These are phyloP conservation scores for Cylindrotheca fusiformis DNA, from an alignment of 108 stramenopile species.

Conservation along the genomic window DNA sequence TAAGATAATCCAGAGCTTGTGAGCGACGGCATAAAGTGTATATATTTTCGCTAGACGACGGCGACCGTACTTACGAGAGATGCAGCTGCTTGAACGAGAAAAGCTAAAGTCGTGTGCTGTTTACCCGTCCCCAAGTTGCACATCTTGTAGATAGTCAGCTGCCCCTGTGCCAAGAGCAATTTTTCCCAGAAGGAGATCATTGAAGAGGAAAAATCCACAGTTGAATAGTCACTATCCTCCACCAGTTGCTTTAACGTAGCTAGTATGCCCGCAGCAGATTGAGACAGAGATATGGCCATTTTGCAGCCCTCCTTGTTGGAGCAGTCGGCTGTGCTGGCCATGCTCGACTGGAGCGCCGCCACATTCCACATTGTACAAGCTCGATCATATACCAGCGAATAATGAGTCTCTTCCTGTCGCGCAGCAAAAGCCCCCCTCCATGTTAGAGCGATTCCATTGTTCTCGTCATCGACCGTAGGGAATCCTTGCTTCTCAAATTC, in stretches of 20 bases:
- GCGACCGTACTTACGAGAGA: not conserved
- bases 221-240: slow-evolving; percentile 22
- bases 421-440: slow-evolving; percentile 40
- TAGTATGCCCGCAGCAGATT: slow-evolving; percentile 34
- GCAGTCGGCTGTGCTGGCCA: slow-evolving; percentile 9
- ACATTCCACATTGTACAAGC: slow-evolving; percentile 41
- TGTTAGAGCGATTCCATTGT: slow-evolving; percentile 10
- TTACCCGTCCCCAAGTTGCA: slow-evolving; percentile 17
- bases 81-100: slow-evolving; percentile 33
- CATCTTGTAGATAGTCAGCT: slow-evolving; percentile 39
- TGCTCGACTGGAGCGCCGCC: slow-evolving; percentile 35
- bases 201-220: slow-evolving; percentile 41
- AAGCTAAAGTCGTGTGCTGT: slow-evolving; percentile 39
- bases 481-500: slow-evolving; percentile 50
- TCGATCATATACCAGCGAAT: slow-evolving; percentile 44
- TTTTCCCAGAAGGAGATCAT: slow-evolving; percentile 46
- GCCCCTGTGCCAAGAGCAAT: slow-evolving; percentile 38
- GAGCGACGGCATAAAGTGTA: too few relatives aligned
- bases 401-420: slow-evolving; percentile 32
- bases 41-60: too few relatives aligned
- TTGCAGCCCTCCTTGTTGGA: slow-evolving; percentile 40
- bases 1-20: too few relatives aligned
- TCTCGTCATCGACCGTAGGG: slow-evolving; percentile 24
- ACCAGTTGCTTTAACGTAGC: slow-evolving; percentile 24
- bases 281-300: slow-evolving; percentile 28